Evolutionary conservation across 2,329 filamentous ascomycete genomes (phyloP), one percentile per base, ranked within the genome.

Genomic region (Biscogniauxia marginata): DNA sequence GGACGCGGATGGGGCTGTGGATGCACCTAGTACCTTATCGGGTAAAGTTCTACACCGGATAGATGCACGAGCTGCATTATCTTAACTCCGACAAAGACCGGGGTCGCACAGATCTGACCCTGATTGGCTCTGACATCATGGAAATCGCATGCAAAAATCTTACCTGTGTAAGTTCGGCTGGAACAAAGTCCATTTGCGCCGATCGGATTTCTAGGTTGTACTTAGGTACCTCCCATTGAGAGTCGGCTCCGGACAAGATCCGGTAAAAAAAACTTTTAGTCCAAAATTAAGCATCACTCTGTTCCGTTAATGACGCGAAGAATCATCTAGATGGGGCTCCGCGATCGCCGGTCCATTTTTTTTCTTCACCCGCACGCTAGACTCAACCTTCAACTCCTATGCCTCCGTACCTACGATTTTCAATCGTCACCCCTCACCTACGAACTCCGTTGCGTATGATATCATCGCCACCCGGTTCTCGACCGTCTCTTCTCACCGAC

Each of bases 111-210:
- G 23, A 22, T n/a, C n/a, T 18, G 16, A 25, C 55, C 60, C 60
- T 60, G 58, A 66, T 66, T 65, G 63, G 64, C 46, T 56, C 49
- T 63, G 62, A 66, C 61, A 65, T 67, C 59, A 62, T 63, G 56
- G 57, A 56, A 55, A 61, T 48, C 34, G 55, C 52, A 56, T 49
- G 25, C 50, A 30, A 43, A 44, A 8, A n/a, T n/a, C n/a, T n/a
- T n/a, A n/a, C n/a, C n/a, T 24, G 21, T 30, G 34, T 21, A 30
- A 55, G 39, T 22, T 43, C 48, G 24, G 24, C n/a, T 2, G 30
- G 7, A 16, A 46, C 7, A 20, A 22, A 46, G 18, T 18, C 18
- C 20, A 46, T 60, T 51, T 55, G 55, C 53, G 46, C 44, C 49
- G 30, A 34, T 34, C 30, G 30, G 30, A n/a, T n/a, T n/a, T n/a